Evolutionary conservation across 441 rosid genomes (phyloP).

Genomic region (Corymbia calophylla): DNA sequence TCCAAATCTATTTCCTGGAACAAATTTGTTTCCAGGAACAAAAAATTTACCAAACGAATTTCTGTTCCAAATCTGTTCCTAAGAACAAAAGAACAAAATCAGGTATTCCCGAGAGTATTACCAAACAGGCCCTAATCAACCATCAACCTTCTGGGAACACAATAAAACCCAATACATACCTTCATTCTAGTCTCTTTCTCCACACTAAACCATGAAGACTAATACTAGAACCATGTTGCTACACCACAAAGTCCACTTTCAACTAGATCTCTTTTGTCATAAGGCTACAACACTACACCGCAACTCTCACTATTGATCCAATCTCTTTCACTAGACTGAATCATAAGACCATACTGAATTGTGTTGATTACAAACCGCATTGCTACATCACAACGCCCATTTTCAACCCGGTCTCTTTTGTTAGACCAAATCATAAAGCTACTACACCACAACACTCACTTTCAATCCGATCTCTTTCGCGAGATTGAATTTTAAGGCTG

Average conservation of each 20-base stretch:
- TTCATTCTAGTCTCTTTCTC: neutral
- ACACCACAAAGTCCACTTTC: neutral
- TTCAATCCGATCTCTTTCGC: neutral
- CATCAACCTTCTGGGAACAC: neutral
- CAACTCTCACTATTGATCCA: neutral
- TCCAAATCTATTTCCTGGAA: too few relatives aligned
- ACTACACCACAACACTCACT: neutral
- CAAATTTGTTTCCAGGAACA: too few relatives aligned
- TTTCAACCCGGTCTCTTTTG: neutral
- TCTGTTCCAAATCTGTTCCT: too few relatives aligned
- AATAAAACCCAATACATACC: too few relatives aligned
- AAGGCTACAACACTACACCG: neutral
- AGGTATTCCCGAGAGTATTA: too few relatives aligned
- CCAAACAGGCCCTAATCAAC: neutral
- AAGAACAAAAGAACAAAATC: too few relatives aligned
- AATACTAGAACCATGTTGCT: neutral
- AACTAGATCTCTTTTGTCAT: neutral
- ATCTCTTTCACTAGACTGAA: neutral
- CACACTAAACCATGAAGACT: neutral
- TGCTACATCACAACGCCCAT: neutral
- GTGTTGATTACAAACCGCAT: fast-evolving
- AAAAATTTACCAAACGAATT: too few relatives aligned
- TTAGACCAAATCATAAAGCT: neutral
- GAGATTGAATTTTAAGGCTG: neutral
- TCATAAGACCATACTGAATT: fast-evolving